These are phyloP conservation scores for Zelopaecilomyces penicillatus DNA, from an alignment of 2,329 filamentous ascomycete species.

Conservation along the genomic window DNA sequence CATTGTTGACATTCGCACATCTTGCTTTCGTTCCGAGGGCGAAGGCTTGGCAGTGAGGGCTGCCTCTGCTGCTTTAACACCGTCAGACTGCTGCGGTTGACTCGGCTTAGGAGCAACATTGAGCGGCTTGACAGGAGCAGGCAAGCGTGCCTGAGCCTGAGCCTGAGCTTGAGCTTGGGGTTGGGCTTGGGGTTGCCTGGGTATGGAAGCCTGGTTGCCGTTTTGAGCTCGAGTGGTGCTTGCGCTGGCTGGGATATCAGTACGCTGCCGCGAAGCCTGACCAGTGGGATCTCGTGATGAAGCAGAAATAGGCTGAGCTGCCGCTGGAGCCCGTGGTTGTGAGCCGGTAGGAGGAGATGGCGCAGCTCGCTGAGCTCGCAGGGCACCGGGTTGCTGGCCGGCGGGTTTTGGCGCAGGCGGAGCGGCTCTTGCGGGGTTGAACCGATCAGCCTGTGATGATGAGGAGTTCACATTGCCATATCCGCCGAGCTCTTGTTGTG, in stretches of 20 bases:
- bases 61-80: constrained; percentile 81
- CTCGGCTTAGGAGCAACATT: constrained; percentile 64
- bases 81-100: constrained; percentile 45
- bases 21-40: constrained; percentile 68
- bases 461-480: constrained; percentile 33
- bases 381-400: constrained; percentile 45
- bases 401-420: constrained; percentile 64
- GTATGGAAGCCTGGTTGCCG: constrained; percentile 42
- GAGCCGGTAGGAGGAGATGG: constrained; percentile 55
- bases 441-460: constrained; percentile 53
- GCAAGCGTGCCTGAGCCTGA: constrained; percentile 39
- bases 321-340: constrained; percentile 37
- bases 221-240: constrained; percentile 51
- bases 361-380: constrained; percentile 70
- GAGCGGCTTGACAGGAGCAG: constrained; percentile 65
- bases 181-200: constrained; percentile 27
- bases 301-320: constrained; percentile 42
- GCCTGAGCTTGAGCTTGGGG: constrained; percentile 28
- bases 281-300: constrained; percentile 32
- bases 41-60: constrained; percentile 77
- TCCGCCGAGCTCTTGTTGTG: constrained; percentile 80
- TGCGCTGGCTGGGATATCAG: constrained; percentile 39
- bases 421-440: constrained; percentile 77
- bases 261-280: constrained; percentile 37
- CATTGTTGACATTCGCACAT: constrained; percentile 98